Conservation (phyloP, 345 rosid species). For the Boechera stricta region DNA sequence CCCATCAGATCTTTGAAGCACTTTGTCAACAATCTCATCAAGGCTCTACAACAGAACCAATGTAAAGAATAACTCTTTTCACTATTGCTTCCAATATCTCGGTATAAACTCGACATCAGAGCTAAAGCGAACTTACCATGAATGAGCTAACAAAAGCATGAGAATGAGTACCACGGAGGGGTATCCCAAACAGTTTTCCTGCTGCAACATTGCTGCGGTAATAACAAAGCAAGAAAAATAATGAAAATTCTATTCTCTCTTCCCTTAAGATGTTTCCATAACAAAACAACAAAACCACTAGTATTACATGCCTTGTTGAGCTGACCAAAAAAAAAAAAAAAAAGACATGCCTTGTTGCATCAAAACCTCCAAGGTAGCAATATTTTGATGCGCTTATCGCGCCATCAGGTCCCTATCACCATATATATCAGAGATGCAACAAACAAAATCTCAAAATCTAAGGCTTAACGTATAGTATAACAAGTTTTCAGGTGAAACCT, state of each 20-base stretch:
- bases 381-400: slow-evolving; percentile 88
- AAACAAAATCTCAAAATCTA: slow-evolving; percentile 9
- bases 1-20: slow-evolving; percentile 67
- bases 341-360: slow-evolving; percentile 76
- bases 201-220: slow-evolving; percentile 89
- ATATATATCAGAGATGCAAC: slow-evolving; percentile 35
- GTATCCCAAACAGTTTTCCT: slow-evolving; percentile 86
- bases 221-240: slow-evolving; percentile 15
- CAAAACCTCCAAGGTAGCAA: slow-evolving; percentile 95
- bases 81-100: not conserved
- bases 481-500: slow-evolving; percentile 53
- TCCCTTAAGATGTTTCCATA: not conserved
- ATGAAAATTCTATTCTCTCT: not conserved
- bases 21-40: slow-evolving; percentile 81
- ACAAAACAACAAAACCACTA: not conserved
- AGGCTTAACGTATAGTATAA: not conserved
- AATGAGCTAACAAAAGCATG: slow-evolving; percentile 97
- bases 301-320: slow-evolving; percentile 65
- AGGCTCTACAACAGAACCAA: slow-evolving; percentile 60
- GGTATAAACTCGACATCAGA: not conserved
- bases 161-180: slow-evolving; percentile 93
- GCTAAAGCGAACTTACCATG: slow-evolving; percentile 61
- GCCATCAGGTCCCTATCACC: slow-evolving; percentile 84
- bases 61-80: slow-evolving; percentile 24
- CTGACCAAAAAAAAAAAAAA: no score